These are phyloP conservation scores for Malus domestica DNA, from an alignment of 306 rosid species.

Conservation along the genomic window DNA sequence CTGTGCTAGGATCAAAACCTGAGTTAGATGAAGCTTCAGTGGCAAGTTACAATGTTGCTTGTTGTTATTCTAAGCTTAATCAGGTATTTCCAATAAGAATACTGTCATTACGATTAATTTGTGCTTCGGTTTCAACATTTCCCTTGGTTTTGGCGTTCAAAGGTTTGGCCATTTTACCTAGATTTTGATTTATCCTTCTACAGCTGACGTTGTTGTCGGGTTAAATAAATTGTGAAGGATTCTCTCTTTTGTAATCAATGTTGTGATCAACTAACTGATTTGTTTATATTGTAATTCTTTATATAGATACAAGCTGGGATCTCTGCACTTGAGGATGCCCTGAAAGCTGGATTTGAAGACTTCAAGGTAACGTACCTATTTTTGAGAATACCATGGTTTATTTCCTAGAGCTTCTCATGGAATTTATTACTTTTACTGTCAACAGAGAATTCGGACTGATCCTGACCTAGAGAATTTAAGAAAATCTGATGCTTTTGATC, in stretches of 20 bases:
- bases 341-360: conserved; percentile 84
- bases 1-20: conserved; percentile 82
- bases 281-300: not conserved
- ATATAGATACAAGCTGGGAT: conserved; percentile 78
- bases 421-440: conserved; percentile 10
- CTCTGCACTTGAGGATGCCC: conserved; percentile 90
- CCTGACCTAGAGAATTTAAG: conserved; percentile 74
- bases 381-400: not conserved
- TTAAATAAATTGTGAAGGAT: not conserved
- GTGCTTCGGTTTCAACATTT: not conserved
- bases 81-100: conserved; percentile 43
- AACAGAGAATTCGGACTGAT: conserved; percentile 88
- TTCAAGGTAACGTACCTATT: conserved; percentile 56
- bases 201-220: not conserved
- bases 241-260: not conserved
- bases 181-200: not conserved
- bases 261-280: not conserved
- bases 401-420: conserved; percentile 3
- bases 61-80: conserved; percentile 88
- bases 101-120: not conserved
- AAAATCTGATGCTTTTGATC: conserved; percentile 53
- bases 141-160: not conserved
- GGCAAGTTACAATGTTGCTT: conserved; percentile 92
- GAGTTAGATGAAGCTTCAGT: conserved; percentile 65
- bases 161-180: not conserved